These are phyloP conservation scores for Hypoxylon cercidicola DNA, from an alignment of 495 filamentous ascomycete genomes.

Conservation along the genomic window DNA sequence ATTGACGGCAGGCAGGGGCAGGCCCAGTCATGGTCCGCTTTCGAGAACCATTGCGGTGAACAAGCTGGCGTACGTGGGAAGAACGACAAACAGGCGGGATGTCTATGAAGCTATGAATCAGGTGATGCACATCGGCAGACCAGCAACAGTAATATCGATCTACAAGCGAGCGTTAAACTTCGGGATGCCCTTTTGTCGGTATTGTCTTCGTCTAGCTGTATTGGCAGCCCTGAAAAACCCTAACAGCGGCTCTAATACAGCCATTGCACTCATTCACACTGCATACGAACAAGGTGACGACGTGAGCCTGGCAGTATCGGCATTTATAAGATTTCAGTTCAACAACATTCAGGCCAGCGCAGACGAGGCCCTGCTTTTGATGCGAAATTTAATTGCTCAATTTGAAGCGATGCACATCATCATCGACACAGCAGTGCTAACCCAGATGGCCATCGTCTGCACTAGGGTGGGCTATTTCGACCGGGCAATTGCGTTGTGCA, in stretches of 20 bases:
- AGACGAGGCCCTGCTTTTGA: constrained; percentile 29
- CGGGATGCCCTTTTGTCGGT: constrained; percentile 45
- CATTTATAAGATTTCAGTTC: constrained; percentile 47
- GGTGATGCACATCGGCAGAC: constrained; percentile 34
- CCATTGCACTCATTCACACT: constrained; percentile 47
- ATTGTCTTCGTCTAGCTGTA: constrained; percentile 53
- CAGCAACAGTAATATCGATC: constrained; percentile 42
- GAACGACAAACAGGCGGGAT: constrained; percentile 40
- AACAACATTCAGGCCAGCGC: constrained; percentile 17
- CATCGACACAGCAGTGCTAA: constrained; percentile 44
- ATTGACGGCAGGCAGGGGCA: constrained; percentile 29
- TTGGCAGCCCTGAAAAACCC: constrained; percentile 48
- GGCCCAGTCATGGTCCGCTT: neutral
- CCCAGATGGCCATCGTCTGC: constrained; percentile 52
- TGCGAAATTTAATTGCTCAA: constrained; percentile 39
- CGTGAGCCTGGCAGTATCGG: constrained; percentile 41
- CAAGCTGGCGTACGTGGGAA: constrained; percentile 35
- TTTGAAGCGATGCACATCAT: constrained; percentile 46
- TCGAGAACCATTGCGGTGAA: constrained; percentile 34
- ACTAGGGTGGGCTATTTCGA: constrained; percentile 40
- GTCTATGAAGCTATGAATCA: constrained; percentile 52
- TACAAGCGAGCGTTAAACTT: constrained; percentile 48
- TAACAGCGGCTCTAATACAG: constrained; percentile 19
- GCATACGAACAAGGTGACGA: constrained; percentile 49
- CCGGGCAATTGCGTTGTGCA: constrained; percentile 51